phyloP scores from a whole-genome alignment of 78 protist species.

The Anaeramoeba ignava region DNA sequence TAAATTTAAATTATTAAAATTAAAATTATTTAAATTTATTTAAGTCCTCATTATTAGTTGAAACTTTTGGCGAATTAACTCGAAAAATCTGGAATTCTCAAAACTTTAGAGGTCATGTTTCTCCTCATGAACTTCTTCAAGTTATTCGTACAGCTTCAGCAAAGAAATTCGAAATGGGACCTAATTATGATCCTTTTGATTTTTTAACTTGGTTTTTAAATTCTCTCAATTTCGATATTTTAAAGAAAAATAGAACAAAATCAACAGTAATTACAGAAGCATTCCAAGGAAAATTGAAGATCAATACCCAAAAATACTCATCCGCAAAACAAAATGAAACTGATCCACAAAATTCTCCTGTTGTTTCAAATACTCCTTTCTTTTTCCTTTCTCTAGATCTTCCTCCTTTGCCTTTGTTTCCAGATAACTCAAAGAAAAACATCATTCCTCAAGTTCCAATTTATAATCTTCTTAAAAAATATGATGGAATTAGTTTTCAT shows the following conservation, averaged over 20 bases:
- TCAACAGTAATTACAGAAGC: neutral
- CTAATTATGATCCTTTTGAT: neutral
- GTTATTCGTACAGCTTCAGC: neutral
- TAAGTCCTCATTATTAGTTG: neutral
- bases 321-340: neutral
- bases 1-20: too few relatives aligned
- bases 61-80: neutral
- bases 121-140: slow-evolving; percentile 2
- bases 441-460: slow-evolving; percentile 62
- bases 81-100: neutral
- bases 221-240: neutral
- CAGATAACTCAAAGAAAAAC: slow-evolving; percentile 52
- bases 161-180: neutral
- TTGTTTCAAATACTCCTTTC: slow-evolving; percentile 12
- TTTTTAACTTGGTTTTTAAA: slow-evolving; percentile 7
- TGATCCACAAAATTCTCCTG: neutral
- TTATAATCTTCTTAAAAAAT: neutral
- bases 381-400: slow-evolving; percentile 64
- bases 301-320: neutral
- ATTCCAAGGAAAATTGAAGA: neutral
- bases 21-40: too few relatives aligned
- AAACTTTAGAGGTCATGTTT: neutral
- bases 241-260: neutral
- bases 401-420: slow-evolving; percentile 77
- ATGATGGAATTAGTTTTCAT: neutral